Percentiles rank a stretch among this genome's conserved stretches.
These are phyloP conservation scores for Brassica napus DNA, from an alignment of 345 rosid species.

Conservation along the genomic window DNA sequence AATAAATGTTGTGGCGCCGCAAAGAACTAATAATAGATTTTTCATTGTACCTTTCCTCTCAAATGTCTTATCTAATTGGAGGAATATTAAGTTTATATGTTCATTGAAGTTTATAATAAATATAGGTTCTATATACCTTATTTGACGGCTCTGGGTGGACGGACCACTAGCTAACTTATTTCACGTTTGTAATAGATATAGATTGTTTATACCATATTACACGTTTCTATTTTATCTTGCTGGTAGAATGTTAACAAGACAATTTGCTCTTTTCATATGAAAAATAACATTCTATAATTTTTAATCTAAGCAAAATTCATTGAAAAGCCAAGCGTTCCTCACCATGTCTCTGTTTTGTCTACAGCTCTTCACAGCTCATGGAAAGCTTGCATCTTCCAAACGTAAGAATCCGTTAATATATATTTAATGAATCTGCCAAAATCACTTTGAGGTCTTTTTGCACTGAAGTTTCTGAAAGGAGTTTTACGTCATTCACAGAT, in stretches of 20 bases:
- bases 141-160: conserved; percentile 41
- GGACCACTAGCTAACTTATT: conserved; percentile 45
- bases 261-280: conserved; percentile 23
- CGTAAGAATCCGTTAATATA: conserved; percentile 49
- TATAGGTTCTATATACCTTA: conserved; percentile 36
- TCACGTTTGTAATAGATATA: too few relatives aligned
- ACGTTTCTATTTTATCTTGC: conserved; percentile 19
- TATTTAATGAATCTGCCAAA: not conserved
- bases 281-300: conserved; percentile 10
- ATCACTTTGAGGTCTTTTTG: not conserved
- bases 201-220: too few relatives aligned
- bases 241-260: conserved; percentile 15
- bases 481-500: conserved; percentile 47
- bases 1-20: conserved; percentile 40
- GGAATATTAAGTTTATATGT: conserved; percentile 34
- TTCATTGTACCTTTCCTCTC: conserved; percentile 32
- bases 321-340: conserved; percentile 3
- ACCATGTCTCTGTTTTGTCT: conserved; percentile 39
- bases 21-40: conserved; percentile 29
- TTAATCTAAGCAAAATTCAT: not conserved
- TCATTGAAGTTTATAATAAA: conserved; percentile 34
- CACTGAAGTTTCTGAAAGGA: not conserved
- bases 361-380: conserved; percentile 91
- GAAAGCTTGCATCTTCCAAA: conserved; percentile 91
- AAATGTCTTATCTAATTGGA: conserved; percentile 33